phyloP scores from a whole-genome alignment of 2,329 filamentous ascomycete genomes.

The Fusarium foetens region DNA sequence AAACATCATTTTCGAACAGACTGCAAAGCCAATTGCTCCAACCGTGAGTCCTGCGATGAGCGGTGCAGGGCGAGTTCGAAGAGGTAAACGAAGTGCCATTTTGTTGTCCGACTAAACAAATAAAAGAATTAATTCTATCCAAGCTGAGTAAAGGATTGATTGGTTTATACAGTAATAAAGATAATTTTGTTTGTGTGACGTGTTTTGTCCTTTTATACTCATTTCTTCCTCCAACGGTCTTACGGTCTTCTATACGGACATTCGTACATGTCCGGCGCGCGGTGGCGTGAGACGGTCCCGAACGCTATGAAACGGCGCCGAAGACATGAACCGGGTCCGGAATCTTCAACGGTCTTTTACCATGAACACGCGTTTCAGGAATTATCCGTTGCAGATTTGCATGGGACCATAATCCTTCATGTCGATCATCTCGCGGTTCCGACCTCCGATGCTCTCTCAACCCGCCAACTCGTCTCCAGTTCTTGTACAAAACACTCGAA shows the following conservation, averaged over 20 bases:
- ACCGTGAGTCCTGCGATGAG: slow-evolving; percentile 39
- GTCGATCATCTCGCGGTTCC: background rate
- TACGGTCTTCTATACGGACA: slow-evolving; percentile 20
- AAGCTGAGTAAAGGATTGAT: background rate
- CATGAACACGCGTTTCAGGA: background rate
- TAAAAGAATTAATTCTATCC: too few species aligned
- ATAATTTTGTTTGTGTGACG: fast-evolving
- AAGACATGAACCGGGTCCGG: background rate
- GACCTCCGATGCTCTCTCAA: background rate
- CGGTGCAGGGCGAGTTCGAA: slow-evolving; percentile 36
- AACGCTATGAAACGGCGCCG: background rate
- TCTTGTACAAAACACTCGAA: background rate
- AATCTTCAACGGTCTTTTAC: background rate
- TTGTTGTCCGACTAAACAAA: background rate
- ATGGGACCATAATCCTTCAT: background rate
- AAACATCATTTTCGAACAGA: slow-evolving; percentile 38
- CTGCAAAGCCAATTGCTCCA: slow-evolving; percentile 25
- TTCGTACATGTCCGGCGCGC: slow-evolving; percentile 19
- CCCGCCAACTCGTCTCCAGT: background rate
- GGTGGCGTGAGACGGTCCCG: background rate
- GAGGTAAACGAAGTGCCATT: slow-evolving; percentile 27
- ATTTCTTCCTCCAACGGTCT: background rate
- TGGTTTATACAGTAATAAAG: background rate
- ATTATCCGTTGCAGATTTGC: background rate
- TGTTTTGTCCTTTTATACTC: background rate